These are phyloP conservation scores for Sporisorium iseilematis-ciliati DNA, from an alignment of 1,284 basidiomycete species.

Conservation along the genomic window DNA sequence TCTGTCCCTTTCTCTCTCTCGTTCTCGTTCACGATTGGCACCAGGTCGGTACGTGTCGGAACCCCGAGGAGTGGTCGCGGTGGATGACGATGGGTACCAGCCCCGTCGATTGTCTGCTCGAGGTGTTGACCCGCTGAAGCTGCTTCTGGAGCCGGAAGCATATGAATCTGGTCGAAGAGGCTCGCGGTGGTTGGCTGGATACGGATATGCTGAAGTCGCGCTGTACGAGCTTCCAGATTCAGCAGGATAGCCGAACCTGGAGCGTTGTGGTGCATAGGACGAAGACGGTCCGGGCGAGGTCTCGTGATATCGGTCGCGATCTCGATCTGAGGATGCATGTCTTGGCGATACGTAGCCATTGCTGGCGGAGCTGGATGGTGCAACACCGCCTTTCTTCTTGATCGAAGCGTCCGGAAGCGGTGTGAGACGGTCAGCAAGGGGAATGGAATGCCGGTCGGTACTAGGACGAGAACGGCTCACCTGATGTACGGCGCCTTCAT, in stretches of 20 bases:
- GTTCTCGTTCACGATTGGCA: slow-evolving; percentile 37
- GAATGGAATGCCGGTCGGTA: slow-evolving; percentile 15
- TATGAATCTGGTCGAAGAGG: slow-evolving; percentile 26
- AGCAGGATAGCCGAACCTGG: slow-evolving; percentile 26
- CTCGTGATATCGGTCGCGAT: slow-evolving; percentile 38
- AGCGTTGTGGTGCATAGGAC: slow-evolving; percentile 31
- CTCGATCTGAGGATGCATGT: slow-evolving; percentile 29
- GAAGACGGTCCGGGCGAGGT: slow-evolving; percentile 42
- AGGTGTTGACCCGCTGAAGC: slow-evolving; percentile 19
- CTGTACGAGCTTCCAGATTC: slow-evolving; percentile 26
- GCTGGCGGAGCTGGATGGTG: slow-evolving; percentile 17
- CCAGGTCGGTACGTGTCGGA: slow-evolving; percentile 47
- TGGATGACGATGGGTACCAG: slow-evolving; percentile 24
- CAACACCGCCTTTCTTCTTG: slow-evolving; percentile 14
- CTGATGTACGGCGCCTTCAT: slow-evolving; percentile 31
- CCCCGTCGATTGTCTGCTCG: slow-evolving; percentile 33
- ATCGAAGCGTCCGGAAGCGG: slow-evolving; percentile 26
- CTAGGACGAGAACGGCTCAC: slow-evolving; percentile 41
- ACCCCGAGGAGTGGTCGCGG: slow-evolving; percentile 27
- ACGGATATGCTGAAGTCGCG: slow-evolving; percentile 33
- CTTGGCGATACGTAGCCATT: slow-evolving; percentile 34
- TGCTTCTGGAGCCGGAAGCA: slow-evolving; percentile 18
- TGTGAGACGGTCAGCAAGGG: slow-evolving; percentile 41
- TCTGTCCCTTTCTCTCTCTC: slow-evolving; percentile 40
- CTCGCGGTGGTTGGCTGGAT: slow-evolving; percentile 33